Conservation (phyloP, 352 stramenopile species). For the Halophytophthora polymorphica region DNA sequence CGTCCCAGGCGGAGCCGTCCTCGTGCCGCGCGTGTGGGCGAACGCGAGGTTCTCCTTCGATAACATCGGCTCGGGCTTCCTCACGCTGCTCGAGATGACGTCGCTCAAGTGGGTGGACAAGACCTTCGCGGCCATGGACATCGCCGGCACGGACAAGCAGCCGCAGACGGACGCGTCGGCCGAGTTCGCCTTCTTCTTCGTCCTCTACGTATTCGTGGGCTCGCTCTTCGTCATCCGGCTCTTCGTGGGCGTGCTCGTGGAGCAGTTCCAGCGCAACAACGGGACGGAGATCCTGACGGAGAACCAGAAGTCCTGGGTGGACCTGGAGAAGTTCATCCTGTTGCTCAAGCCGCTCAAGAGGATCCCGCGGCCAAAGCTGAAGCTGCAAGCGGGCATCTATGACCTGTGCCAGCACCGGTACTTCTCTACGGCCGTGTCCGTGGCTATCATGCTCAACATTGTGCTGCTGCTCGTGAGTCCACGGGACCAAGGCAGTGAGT, state of each 20-base stretch:
- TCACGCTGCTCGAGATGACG: slow-evolving; percentile 76
- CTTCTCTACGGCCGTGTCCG: slow-evolving; percentile 46
- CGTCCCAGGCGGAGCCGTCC: slow-evolving; percentile 33
- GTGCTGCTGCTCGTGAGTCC: slow-evolving; percentile 65
- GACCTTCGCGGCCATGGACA: slow-evolving; percentile 72
- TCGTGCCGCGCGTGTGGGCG: slow-evolving; percentile 61
- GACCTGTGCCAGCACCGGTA: slow-evolving; percentile 61
- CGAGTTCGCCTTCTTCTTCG: slow-evolving; percentile 60
- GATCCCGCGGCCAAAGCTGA: slow-evolving; percentile 36
- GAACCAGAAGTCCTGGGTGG: slow-evolving; percentile 76
- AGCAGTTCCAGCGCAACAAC: slow-evolving; percentile 84
- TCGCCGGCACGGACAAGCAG: slow-evolving; percentile 41
- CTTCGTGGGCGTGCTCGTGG: slow-evolving; percentile 76
- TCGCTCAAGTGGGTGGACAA: slow-evolving; percentile 83
- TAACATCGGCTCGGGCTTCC: slow-evolving; percentile 59
- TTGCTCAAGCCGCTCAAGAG: slow-evolving; percentile 59
- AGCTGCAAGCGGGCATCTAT: slow-evolving; percentile 39
- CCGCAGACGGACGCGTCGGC: slow-evolving; percentile 44
- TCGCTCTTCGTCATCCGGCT: slow-evolving; percentile 77
- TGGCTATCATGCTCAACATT: slow-evolving; percentile 72
- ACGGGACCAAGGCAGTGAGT: slow-evolving; percentile 16
- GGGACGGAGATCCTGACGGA: slow-evolving; percentile 78
- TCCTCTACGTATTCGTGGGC: slow-evolving; percentile 74
- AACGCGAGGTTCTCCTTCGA: slow-evolving; percentile 80
- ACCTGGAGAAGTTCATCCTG: slow-evolving; percentile 78